A percentile compares a stretch with the other conserved stretches of the same genome.
phyloP scores from a whole-genome alignment of 2,329 filamentous ascomycete species.

The Monosporascus sp. region DNA sequence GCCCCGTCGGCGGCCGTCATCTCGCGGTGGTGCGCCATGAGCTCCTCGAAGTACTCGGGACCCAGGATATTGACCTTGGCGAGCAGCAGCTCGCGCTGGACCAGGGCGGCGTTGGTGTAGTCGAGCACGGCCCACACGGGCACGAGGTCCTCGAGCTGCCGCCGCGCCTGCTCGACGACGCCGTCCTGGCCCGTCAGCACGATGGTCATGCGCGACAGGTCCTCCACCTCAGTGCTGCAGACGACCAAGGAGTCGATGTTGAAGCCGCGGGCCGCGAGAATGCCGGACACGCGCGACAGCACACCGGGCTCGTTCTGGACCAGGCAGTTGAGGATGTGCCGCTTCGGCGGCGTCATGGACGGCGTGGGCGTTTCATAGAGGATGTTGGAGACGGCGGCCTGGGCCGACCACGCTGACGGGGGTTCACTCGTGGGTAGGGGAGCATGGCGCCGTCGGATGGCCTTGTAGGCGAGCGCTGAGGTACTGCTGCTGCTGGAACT shows the following conservation, averaged over 20 bases:
- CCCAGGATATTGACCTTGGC: constrained; percentile 96
- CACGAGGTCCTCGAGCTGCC: constrained; percentile 93
- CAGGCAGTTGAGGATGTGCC: constrained; percentile 95
- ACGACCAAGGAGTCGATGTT: constrained; percentile 99
- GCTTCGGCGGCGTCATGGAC: constrained; percentile 77
- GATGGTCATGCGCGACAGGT: constrained; percentile 97
- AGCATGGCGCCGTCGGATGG: constrained; percentile 82
- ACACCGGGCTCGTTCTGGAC: constrained; percentile 99
- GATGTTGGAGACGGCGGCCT: constrained; percentile 94
- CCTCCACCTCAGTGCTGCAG: constrained; percentile 94
- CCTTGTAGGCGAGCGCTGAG: constrained; percentile 94
- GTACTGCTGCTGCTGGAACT: constrained; percentile 65
- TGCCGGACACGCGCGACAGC: constrained; percentile 90
- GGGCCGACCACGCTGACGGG: constrained; percentile 77
- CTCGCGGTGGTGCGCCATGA: constrained; percentile 91
- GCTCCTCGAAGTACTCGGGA: constrained; percentile 96
- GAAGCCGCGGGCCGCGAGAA: constrained; percentile 92
- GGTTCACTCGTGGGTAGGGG: constrained; percentile 75
- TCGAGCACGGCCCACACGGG: constrained; percentile 98
- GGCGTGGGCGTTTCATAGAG: constrained; percentile 95
- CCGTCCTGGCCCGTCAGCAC: constrained; percentile 94
- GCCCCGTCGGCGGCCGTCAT: constrained; percentile 53
- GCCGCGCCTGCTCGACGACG: constrained; percentile 91
- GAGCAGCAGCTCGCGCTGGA: constrained; percentile 90
- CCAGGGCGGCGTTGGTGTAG: constrained; percentile 86